These are phyloP conservation scores for Malassezia dermatis DNA, from an alignment of 1,284 basidiomycete species.

Conservation along the genomic window DNA sequence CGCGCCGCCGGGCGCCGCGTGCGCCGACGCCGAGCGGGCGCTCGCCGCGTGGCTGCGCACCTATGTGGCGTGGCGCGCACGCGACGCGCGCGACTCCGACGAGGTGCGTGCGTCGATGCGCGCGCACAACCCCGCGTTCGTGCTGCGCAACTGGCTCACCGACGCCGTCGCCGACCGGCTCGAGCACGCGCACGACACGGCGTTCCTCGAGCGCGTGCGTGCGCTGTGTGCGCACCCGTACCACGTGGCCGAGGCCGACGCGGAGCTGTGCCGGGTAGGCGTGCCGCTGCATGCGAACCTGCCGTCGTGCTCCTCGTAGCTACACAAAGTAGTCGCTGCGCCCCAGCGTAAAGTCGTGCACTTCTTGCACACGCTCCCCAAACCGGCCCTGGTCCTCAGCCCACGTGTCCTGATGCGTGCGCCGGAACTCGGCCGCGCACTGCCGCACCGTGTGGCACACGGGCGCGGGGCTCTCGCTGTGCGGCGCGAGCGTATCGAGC, in stretches of 20 bases:
- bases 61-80: constrained; percentile 24
- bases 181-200: constrained; percentile 34
- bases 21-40: constrained; percentile 19
- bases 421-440: constrained; percentile 67
- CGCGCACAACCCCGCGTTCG: constrained; percentile 32
- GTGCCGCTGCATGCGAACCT: constrained; percentile 24
- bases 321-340: constrained; percentile 43
- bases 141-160: constrained; percentile 43
- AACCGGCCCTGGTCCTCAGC: constrained; percentile 80
- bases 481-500: constrained; percentile 55
- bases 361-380: constrained; percentile 54
- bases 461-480: constrained; percentile 80
- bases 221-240: constrained; percentile 34
- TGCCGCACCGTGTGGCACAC: constrained; percentile 81
- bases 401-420: constrained; percentile 61
- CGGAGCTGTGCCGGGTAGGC: constrained; percentile 27
- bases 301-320: constrained; percentile 40
- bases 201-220: constrained; percentile 29
- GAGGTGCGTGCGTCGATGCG: constrained; percentile 21
- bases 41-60: constrained; percentile 25
- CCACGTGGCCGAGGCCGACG: constrained; percentile 49
- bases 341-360: constrained; percentile 41
- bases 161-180: constrained; percentile 36
- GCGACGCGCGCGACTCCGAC: constrained; percentile 19
- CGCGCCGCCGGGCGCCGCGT: constrained; percentile 14